Conservation (phyloP, 1,139 yeast species). For the Suhomyces atakaporum region DNA sequence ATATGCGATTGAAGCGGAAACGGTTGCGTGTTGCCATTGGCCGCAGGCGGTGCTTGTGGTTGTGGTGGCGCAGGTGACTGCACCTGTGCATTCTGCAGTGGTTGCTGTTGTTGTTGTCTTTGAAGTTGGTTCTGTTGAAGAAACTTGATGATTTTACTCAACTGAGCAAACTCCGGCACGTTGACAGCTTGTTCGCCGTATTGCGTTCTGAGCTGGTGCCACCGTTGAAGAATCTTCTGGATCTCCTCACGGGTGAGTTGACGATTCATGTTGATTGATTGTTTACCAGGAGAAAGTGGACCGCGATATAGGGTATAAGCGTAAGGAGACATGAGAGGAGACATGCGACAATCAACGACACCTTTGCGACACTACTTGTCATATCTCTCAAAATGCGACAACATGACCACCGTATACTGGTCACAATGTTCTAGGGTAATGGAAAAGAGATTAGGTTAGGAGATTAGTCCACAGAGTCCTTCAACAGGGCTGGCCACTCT, state of each 20-base stretch:
- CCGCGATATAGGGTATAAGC: no score
- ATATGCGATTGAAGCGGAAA: conserved; percentile 5
- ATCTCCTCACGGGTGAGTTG: conserved; percentile 42
- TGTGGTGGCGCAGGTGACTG: conserved; percentile 11
- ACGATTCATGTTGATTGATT: conserved; percentile 19
- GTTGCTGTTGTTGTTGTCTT: conserved; percentile 22
- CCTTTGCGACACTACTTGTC: no score
- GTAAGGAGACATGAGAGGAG: no score
- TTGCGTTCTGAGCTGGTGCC: conserved; percentile 64
- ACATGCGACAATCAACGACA: no score
- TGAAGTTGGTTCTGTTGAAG: conserved; percentile 49
- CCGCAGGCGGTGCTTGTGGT: conserved; percentile 11
- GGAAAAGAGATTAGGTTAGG: no score
- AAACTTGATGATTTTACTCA: conserved; percentile 55
- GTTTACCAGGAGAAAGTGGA: conserved; percentile 2
- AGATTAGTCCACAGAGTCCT: no score
- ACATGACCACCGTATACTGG: no score
- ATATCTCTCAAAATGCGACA: no score
- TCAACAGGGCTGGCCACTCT: no score
- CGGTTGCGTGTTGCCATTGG: conserved; percentile 11
- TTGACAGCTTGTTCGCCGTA: conserved; percentile 65
- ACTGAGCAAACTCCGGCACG: conserved; percentile 61
- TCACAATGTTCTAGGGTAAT: no score
- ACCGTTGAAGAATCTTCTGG: conserved; percentile 50
- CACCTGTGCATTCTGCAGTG: conserved; percentile 11